Percentiles rank a stretch among this genome's conserved stretches.
Evolutionary conservation across 495 filamentous ascomycete genomes (phyloP).

Genomic region (Ramalina peruviana): DNA sequence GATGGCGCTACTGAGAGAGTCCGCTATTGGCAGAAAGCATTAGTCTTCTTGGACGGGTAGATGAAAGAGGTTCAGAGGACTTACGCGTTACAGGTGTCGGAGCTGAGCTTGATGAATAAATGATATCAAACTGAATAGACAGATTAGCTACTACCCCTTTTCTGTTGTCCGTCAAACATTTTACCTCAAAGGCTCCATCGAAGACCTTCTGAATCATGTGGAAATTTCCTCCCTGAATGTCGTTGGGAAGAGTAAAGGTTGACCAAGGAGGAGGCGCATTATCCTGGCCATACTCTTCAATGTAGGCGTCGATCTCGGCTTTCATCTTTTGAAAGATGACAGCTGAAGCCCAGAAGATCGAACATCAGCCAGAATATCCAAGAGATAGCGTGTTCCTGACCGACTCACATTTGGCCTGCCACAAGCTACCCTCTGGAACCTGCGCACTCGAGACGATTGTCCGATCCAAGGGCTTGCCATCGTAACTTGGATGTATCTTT

Average conservation of each 20-base stretch:
- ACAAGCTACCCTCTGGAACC: constrained; percentile 54
- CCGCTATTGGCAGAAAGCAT: constrained; percentile 35
- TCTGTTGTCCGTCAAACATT: background rate
- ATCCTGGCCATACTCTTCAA: constrained; percentile 57
- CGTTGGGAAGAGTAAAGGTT: constrained; percentile 63
- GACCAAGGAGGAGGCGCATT: constrained; percentile 60
- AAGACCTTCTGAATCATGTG: constrained; percentile 91
- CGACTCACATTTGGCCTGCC: constrained; percentile 65
- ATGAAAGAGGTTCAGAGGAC: constrained; percentile 1
- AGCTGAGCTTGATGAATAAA: constrained; percentile 74
- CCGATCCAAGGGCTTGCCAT: constrained; percentile 59
- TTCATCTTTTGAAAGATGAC: constrained; percentile 69
- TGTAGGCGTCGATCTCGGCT: constrained; percentile 50
- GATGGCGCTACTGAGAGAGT: constrained; percentile 57
- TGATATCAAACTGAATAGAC: constrained; percentile 54
- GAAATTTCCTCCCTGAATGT: constrained; percentile 59
- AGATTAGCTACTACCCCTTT: background rate
- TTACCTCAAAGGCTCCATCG: constrained; percentile 68
- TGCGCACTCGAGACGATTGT: constrained; percentile 60
- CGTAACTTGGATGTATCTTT: constrained; percentile 46
- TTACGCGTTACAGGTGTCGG: constrained; percentile 43
- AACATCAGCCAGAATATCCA: constrained; percentile 11
- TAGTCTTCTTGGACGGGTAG: background rate
- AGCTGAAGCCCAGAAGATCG: constrained; percentile 19
- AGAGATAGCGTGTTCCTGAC: background rate